Percentiles rank a stretch among this genome's conserved stretches.
Evolutionary conservation across 257 asterid genomes (phyloP).

Genomic region (Catharanthus roseus): DNA sequence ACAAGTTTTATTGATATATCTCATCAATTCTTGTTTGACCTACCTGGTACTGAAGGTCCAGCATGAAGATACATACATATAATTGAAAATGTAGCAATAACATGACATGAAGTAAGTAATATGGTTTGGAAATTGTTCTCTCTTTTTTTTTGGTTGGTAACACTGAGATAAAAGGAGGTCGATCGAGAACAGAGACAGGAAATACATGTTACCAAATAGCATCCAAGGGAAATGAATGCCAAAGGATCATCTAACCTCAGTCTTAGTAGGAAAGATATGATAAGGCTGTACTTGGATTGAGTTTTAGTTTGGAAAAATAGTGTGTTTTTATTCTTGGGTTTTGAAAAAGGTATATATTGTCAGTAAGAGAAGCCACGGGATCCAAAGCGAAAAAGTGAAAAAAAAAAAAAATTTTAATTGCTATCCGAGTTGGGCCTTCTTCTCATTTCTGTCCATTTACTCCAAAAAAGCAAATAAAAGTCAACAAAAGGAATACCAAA

Average conservation of each 20-base stretch:
- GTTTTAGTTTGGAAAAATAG: too few species aligned
- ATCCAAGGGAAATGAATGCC: neutral
- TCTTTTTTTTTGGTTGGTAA: neutral
- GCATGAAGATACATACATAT: neutral
- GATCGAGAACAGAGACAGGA: neutral
- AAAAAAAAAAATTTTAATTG: too few species aligned
- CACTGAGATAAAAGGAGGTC: neutral
- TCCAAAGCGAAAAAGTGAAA: too few species aligned
- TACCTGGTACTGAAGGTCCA: neutral
- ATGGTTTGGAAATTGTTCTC: neutral
- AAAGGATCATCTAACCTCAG: neutral
- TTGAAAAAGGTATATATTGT: too few species aligned
- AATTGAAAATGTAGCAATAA: neutral
- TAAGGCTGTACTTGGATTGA: too few species aligned
- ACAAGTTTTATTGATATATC: neutral
- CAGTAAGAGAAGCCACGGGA: too few species aligned
- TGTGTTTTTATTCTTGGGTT: too few species aligned
- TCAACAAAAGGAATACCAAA: neutral
- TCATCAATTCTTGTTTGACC: neutral
- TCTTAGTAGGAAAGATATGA: neutral
- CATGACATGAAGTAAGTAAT: slow-evolving; percentile 6
- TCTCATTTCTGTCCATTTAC: neutral
- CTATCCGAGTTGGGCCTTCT: neutral
- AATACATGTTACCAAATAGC: neutral
- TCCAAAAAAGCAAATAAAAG: neutral